These are phyloP conservation scores for Chaetoceros muelleri DNA, from an alignment of 108 stramenopile genomes.

Conservation along the genomic window DNA sequence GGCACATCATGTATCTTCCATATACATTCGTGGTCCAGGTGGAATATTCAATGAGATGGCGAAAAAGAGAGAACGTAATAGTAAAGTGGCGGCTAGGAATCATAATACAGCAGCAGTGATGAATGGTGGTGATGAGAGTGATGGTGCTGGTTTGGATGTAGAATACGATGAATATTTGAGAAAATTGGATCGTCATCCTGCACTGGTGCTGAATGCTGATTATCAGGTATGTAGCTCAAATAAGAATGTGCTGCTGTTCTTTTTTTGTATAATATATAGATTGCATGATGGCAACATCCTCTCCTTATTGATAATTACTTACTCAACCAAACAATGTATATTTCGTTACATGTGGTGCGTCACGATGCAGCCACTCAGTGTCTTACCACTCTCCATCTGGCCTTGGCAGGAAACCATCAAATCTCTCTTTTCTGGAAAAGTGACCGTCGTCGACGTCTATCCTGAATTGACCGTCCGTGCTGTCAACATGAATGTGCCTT, in stretches of 20 bases:
- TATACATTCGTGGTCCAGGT: conserved; percentile 3
- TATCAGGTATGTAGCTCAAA: conserved; percentile 37
- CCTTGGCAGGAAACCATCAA: conserved; percentile 85
- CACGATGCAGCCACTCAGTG: conserved; percentile 32
- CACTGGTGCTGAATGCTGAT: conserved; percentile 78
- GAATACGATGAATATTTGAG: conserved; percentile 13
- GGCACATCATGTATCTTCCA: conserved; percentile 7
- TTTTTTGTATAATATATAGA: conserved; percentile 1
- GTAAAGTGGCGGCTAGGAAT: too few species aligned
- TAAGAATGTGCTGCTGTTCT: not conserved
- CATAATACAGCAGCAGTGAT: conserved; percentile 1
- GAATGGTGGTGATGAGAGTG: not conserved
- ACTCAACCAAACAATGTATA: too few species aligned
- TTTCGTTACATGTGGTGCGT: too few species aligned
- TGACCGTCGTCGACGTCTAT: conserved; percentile 76
- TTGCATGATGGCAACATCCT: conserved; percentile 8
- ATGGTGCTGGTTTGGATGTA: not conserved
- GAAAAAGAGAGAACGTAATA: not conserved
- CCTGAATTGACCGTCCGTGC: conserved; percentile 59
- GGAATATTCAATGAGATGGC: not conserved
- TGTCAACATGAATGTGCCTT: conserved; percentile 55
- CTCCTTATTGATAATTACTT: too few species aligned
- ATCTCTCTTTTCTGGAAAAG: conserved; percentile 67
- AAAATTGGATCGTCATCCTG: conserved; percentile 47
- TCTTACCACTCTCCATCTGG: conserved; percentile 68